These are phyloP conservation scores for Apiotrichum brassicae DNA, from an alignment of 1,284 basidiomycete genomes.

Conservation along the genomic window DNA sequence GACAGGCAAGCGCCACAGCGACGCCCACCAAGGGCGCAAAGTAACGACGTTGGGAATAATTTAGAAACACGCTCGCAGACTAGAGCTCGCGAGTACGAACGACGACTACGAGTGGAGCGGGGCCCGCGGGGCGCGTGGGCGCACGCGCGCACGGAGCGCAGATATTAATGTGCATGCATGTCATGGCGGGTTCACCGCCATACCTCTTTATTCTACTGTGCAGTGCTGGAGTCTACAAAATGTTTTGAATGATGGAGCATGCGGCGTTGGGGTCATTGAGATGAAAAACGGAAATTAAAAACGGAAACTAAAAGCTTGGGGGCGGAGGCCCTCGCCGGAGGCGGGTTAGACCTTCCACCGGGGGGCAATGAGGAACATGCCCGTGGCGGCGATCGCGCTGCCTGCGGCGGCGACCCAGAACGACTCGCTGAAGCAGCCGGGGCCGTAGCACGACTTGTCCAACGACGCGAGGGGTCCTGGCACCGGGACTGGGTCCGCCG, in stretches of 20 bases:
- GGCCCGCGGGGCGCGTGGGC: too few relatives aligned
- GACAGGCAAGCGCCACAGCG: slow-evolving; percentile 12
- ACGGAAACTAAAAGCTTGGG: too few relatives aligned
- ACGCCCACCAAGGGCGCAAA: slow-evolving; percentile 17
- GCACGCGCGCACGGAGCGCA: too few relatives aligned
- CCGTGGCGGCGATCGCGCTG: slow-evolving; percentile 29
- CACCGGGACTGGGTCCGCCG: neutral
- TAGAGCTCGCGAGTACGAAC: too few relatives aligned
- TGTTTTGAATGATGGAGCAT: too few relatives aligned
- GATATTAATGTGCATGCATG: slow-evolving; percentile 3
- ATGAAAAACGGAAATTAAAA: too few relatives aligned
- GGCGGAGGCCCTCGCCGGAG: too few relatives aligned
- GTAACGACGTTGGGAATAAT: neutral
- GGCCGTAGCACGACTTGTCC: slow-evolving; percentile 34
- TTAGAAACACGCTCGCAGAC: too few relatives aligned
- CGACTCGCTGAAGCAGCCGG: slow-evolving; percentile 37
- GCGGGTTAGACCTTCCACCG: slow-evolving; percentile 38
- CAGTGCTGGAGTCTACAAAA: too few relatives aligned
- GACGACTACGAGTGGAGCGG: too few relatives aligned
- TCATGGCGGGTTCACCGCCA: slow-evolving; percentile 1
- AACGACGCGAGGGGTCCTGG: slow-evolving; percentile 9
- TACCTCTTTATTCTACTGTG: too few relatives aligned
- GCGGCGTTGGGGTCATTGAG: too few relatives aligned
- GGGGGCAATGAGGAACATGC: slow-evolving; percentile 32
- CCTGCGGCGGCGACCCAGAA: slow-evolving; percentile 37